Conservation (phyloP, 495 filamentous ascomycete species). For the Sordaria brevicollis region DNA sequence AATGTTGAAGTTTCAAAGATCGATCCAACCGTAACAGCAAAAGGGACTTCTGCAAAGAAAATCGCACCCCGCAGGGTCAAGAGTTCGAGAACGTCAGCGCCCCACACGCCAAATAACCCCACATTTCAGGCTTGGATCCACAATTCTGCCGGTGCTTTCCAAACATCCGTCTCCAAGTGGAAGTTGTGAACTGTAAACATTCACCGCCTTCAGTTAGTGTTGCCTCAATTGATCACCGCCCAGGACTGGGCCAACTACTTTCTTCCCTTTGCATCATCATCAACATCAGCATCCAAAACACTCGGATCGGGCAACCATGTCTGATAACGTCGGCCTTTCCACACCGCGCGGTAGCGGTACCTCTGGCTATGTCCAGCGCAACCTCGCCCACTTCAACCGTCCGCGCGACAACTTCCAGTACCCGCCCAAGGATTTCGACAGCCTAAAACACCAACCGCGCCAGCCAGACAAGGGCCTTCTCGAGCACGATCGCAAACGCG, state of each 20-base stretch:
- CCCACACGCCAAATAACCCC: not conserved
- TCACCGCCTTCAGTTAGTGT: not conserved
- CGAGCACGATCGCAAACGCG: constrained; percentile 81
- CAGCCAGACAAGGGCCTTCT: constrained; percentile 86
- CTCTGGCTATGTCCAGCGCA: constrained; percentile 94
- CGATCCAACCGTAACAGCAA: not conserved
- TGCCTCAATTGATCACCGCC: not conserved
- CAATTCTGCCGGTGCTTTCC: not conserved
- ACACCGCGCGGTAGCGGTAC: constrained; percentile 94
- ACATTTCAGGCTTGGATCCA: not conserved
- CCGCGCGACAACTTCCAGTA: constrained; percentile 61
- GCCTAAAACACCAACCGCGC: constrained; percentile 58
- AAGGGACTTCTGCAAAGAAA: not conserved
- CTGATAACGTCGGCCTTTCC: constrained; percentile 92
- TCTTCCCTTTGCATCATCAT: not conserved
- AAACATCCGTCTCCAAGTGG: not conserved
- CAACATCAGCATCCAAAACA: not conserved
- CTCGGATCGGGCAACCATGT: constrained; percentile 58
- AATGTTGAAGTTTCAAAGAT: not conserved
- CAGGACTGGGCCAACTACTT: not conserved
- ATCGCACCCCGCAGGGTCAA: not conserved
- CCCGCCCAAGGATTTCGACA: constrained; percentile 48
- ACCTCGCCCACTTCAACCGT: constrained; percentile 66
- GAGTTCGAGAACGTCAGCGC: not conserved
- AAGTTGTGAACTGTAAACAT: not conserved